Evolutionary conservation across 2,329 filamentous ascomycete genomes (phyloP).

Genomic region (Talaromyces sp.): DNA sequence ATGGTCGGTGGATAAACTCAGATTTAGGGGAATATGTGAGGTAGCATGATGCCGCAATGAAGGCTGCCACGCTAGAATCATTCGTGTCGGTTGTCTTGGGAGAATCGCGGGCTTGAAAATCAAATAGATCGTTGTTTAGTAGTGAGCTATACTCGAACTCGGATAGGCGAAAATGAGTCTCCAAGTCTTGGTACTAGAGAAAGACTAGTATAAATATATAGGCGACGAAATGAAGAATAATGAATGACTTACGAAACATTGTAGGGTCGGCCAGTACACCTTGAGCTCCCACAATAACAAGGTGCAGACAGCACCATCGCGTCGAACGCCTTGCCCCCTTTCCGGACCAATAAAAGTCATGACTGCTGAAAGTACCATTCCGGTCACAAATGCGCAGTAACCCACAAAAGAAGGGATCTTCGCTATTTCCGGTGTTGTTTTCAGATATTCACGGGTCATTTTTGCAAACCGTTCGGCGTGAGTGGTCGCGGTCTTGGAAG

Average conservation of each 20-base stretch:
- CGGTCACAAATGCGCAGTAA: conserved; percentile 10
- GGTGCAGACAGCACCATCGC: conserved; percentile 13
- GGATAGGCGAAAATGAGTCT: neutral
- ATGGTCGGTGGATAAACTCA: neutral
- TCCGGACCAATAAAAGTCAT: conserved; percentile 3
- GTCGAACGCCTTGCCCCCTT: conserved; percentile 6
- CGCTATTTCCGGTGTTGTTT: conserved; percentile 8
- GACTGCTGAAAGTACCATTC: conserved; percentile 14
- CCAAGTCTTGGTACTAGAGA: neutral
- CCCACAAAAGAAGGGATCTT: conserved; percentile 11
- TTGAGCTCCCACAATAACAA: conserved; percentile 13
- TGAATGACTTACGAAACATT: conserved; percentile 5
- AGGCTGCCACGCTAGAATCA: neutral
- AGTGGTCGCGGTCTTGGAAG: neutral
- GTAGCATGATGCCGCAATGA: neutral
- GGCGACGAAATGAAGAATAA: neutral
- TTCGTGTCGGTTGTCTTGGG: neutral
- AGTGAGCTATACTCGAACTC: neutral
- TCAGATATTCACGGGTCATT: neutral
- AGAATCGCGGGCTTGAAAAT: neutral
- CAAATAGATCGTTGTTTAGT: neutral
- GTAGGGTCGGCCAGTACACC: conserved; percentile 11
- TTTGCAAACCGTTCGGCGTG: neutral
- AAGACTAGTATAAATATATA: neutral
- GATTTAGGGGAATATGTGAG: neutral